Evolutionary conservation across 2,329 filamentous ascomycete genomes (phyloP), one percentile per base, ranked within the genome.

Genomic region (Fragosphaeria purpurea): DNA sequence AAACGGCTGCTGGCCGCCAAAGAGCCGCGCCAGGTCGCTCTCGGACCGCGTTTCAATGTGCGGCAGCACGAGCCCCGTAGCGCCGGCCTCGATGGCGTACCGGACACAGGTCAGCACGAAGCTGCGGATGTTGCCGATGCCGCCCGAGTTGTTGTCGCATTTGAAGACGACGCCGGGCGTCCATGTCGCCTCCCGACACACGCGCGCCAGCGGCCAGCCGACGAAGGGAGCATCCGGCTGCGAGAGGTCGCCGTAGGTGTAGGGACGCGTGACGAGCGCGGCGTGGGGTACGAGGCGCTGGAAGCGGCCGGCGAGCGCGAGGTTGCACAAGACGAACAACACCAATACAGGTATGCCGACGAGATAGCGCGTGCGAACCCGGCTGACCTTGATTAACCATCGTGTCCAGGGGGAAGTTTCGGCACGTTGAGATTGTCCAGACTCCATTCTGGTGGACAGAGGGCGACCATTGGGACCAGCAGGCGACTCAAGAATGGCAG

Each of bases 91-190:
- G 53, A 76, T 67, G 13, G 67, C 70, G 54, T 76, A 76, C 22
- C 73, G 69, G 30, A 75, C 53, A 50, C 72, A 76, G 7, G 71
- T 75, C 48, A 75, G 64, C 43, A 75, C 71, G 57, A 72, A 75
- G 57, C 72, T 74, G 48, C 72, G 64, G 38, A 75, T 73, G 52
- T 75, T 75, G 22, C 72, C 72, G 45, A 75, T 69, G 32, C 72
- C 73, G 3, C 73, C 73, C 4, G 70, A 70, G 57, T 75, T 75
- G 59, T 74, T 73, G 58, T 73, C 72, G 62, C 73, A 76, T 22
- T 71, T 60, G 50, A 69, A 75, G 9, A 73, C 62, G 32, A 75
- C 56, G 2, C 70, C 70, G 0, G 68, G 63, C 0, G 64, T 63
- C 65, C 66, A 72, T 1, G 51, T 58, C 2, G 69, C 63, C 54